Base-by-base conservation (phyloP, 2,329 filamentous ascomycete genomes). In the Diplodia mutila region DNA sequence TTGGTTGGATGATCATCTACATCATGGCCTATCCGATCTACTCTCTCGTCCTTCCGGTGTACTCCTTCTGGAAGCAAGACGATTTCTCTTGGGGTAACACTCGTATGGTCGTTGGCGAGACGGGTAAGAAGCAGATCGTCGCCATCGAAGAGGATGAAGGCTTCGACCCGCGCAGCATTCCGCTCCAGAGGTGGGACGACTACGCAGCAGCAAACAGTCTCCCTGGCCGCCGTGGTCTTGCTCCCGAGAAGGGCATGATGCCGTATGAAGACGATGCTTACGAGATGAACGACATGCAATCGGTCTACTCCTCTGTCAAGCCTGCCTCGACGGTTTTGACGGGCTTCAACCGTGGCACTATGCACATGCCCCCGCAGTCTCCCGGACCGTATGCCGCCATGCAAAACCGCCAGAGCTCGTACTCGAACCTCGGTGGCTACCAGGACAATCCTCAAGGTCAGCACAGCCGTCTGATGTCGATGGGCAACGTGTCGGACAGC, bases 1-100 rank as follows among this genome's bases (percentile, higher is more conserved):
- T 99, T 69, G 95, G 95, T 72, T 99, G 95, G 95, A 98, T 99
- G 94, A 90, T 99, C 72, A 98, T 99, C 77, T 99, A 99, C 81
- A 86, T 99, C 70, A 73, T 96, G n/a, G 95, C 95, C 2, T 97
- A 91, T 83, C 95, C 95, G 0, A 91, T 99, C 73, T 97, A 94
- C 83, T 95, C 91, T 4, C 92, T 99, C 74, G 77, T 96, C 70
- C 86, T 99, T 14, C 95, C 95, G 0, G 83, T 99, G 70, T 99
- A 98, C 83, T 97, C 94, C 0, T 99, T 99, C 90, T 99, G 95
- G 95, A 97, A 97, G 81, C 94, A 97, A 80, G 95, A 99, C 80
- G 94, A 99, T 82, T 99, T 99, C 85, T 90, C 90, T 1, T 99
- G 95, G 95, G 95, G 95, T 85, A 98, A 95, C 82, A 99, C 95